Evolutionary conservation across 768 basidiomycete genomes (phyloP), one percentile per base, ranked within the genome.

Genomic region (Naganishia friedmannii): DNA sequence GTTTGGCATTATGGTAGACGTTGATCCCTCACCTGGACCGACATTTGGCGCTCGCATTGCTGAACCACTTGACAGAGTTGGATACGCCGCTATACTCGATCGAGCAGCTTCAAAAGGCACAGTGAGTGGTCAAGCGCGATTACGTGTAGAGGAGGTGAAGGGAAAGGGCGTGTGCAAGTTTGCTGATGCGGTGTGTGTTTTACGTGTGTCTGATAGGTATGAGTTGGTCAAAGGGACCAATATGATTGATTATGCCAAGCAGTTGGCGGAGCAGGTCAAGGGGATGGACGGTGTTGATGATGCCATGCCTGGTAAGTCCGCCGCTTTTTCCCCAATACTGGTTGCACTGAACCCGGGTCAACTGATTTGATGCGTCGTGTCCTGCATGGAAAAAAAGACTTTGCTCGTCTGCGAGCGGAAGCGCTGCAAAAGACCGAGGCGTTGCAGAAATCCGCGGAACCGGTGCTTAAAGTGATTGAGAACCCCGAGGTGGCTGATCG

Each of bases 141-240:
- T 2, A 28, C 15, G 19, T 6, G 28, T 51, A 12, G 37, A n/a
- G 4, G 60, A 13, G 45, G 5, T 7, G 42, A 3, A 46, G 1
- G 17, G 28, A 4, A n/a, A n/a, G n/a, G n/a, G n/a, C n/a, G n/a
- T n/a, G n/a, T n/a, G n/a, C n/a, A n/a, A n/a, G n/a, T n/a, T 29
- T 13, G 23, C 23, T 32, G 26, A 48, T 51, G 28, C 7, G 13
- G 3, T n/a, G n/a, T n/a, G 23, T 37, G 29, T 19, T 15, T 37
- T 19, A 3, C 29, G 34, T 54, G 66, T 17, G 7, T n/a, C n/a
- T n/a, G 26, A 66, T 56, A 78, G 77, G 55, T 95, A 96, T 89
- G 93, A 97, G 77, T 88, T 98, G 66, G 91, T 93, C 67, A 95
- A 92, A 79, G 91, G 89, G 72, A 99, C 96, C 55, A 97, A 99